Evolutionary conservation across 257 asterid genomes (phyloP), one percentile per base, ranked within the genome.

Genomic region (Echites panduratus): DNA sequence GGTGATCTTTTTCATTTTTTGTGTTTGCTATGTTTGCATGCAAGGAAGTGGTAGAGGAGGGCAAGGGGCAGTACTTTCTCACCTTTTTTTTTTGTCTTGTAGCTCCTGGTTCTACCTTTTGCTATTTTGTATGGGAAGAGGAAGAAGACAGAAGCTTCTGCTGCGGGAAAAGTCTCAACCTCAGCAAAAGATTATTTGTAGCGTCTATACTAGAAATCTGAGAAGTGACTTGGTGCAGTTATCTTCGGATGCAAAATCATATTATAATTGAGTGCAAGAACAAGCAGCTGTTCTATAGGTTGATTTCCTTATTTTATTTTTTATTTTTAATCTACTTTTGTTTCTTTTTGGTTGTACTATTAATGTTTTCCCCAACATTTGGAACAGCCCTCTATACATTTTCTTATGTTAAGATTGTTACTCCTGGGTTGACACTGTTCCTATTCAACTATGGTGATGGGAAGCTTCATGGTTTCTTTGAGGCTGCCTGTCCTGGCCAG

Each of bases 391-490:
- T 66, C 58, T 45, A 1, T 67, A 4, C 98, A 92, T 76, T 78
- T 61, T 68, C 88, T 19, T 88, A 92, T 50, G 96, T 92, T 75
- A 84, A 73, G 86, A 87, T 85, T 47, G 78, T 85, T 38, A 68
- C 70, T 61, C 86, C 87, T 68, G 94, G 96, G 50, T 81, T 89
- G 62, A 29, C 85, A 3, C 81, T 92, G 4, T 92, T 92, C 76
- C 90, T 92, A 3, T 92, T 92, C 71, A 92, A 92, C 85, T 92
- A 88, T 47, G 83, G 86, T 70, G 92, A 88, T 82, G 78, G 96
- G 14, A 83, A 16, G 63, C 92, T 92, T 16, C 89, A 89, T 68
- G 97, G 97, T 2, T 71, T 89, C 59, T 92, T 77, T 50, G 88
- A 88, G 83, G 97, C 97, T 48, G 78, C 73, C 8, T 59, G 89